Percentiles rank a stretch among this genome's conserved stretches.
Conservation (phyloP, 305 asterid species). For the Euphrasia arctica region DNA sequence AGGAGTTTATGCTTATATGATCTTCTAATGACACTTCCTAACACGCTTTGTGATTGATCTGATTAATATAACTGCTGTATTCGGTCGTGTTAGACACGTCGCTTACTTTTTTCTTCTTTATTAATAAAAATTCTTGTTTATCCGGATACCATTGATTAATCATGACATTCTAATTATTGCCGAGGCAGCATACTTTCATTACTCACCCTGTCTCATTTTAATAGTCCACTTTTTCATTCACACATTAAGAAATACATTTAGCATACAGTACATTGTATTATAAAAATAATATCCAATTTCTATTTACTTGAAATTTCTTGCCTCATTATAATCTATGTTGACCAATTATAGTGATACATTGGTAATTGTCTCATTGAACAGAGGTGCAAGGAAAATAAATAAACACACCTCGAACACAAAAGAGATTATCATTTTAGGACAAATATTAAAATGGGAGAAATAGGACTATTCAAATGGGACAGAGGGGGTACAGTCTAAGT, state of each 20-base stretch:
- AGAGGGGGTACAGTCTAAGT: too few species aligned
- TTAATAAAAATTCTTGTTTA: background rate
- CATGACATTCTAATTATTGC: conserved; percentile 1
- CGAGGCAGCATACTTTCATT: conserved; percentile 1
- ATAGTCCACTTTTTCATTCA: background rate
- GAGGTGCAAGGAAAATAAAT: too few species aligned
- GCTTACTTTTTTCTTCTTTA: background rate
- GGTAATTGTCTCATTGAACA: too few species aligned
- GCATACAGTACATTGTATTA: too few species aligned
- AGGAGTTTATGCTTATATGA: background rate
- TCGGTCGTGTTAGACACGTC: background rate
- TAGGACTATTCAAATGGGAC: too few species aligned
- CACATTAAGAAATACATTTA: background rate
- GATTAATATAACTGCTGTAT: background rate
- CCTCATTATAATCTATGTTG: too few species aligned
- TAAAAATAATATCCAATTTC: background rate
- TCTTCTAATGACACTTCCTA: background rate
- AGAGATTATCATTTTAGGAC: too few species aligned
- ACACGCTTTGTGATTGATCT: background rate
- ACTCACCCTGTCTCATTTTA: background rate
- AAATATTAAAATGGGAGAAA: too few species aligned
- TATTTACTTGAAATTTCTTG: too few species aligned
- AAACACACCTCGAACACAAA: too few species aligned
- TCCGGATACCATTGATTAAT: conserved; percentile 1
- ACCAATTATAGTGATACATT: too few species aligned